Evolutionary conservation across 2,329 filamentous ascomycete genomes (phyloP).

Genomic region (Dothistroma septosporum): DNA sequence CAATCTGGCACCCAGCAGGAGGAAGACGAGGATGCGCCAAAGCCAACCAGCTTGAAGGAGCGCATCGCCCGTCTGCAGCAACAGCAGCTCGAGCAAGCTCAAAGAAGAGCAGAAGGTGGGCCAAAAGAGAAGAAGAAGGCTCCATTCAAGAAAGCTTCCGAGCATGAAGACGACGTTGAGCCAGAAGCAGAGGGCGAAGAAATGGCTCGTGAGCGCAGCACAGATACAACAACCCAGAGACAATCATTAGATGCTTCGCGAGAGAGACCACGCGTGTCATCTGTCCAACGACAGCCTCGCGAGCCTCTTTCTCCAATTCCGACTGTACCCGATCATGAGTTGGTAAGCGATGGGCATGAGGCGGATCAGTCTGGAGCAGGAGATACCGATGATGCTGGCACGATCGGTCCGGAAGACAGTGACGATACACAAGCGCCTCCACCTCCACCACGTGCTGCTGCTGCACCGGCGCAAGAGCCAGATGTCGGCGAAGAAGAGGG

Average conservation of each 20-base stretch:
- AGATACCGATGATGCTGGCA: conserved; percentile 57
- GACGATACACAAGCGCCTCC: conserved; percentile 55
- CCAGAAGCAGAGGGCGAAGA: conserved; percentile 37
- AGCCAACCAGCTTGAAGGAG: conserved; percentile 90
- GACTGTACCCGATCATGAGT: conserved; percentile 46
- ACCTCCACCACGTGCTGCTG: conserved; percentile 40
- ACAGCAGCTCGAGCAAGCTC: conserved; percentile 85
- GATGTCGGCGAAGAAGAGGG: conserved; percentile 50
- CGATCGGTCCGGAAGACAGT: conserved; percentile 68
- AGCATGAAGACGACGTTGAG: conserved; percentile 37
- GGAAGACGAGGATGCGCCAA: conserved; percentile 73
- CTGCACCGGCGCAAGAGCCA: conserved; percentile 36
- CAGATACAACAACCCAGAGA: conserved; percentile 34
- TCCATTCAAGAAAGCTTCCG: conserved; percentile 61
- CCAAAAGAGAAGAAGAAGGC: conserved; percentile 69
- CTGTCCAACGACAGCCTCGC: conserved; percentile 34
- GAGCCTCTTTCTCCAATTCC: conserved; percentile 36
- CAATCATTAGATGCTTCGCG: conserved; percentile 37
- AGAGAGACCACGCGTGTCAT: conserved; percentile 37
- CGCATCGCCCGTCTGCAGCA: conserved; percentile 90
- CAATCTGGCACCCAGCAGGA: conserved; percentile 44
- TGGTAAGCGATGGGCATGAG: conserved; percentile 60
- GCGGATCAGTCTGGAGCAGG: conserved; percentile 62
- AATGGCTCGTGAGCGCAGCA: conserved; percentile 36
- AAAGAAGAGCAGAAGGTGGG: conserved; percentile 70